Percentiles rank a stretch among this genome's conserved stretches.
phyloP scores from a whole-genome alignment of 225 moss, liverwort and hornwort species.

The Thuidium tamariscinum region DNA sequence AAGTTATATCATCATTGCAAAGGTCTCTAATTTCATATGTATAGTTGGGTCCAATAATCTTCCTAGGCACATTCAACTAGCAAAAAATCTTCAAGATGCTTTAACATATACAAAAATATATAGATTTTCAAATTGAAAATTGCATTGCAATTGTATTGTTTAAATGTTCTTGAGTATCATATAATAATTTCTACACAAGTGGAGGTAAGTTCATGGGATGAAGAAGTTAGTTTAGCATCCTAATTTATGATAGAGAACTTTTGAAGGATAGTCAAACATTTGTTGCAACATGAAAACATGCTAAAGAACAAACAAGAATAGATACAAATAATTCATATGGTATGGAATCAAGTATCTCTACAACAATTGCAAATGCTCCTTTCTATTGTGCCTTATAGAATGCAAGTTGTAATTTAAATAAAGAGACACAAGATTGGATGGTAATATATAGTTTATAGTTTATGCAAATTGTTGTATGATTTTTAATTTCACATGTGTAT shows the following conservation, averaged over 20 bases:
- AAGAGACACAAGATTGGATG: not conserved
- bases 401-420: not conserved
- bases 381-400: not conserved
- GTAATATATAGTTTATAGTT: not conserved
- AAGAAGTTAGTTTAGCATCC: not conserved
- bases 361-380: not conserved
- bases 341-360: not conserved
- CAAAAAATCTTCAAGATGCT: not conserved
- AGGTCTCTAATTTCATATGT: not conserved
- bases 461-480: not conserved
- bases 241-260: not conserved
- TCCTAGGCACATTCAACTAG: rapidly evolving
- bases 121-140: not conserved
- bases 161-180: not conserved
- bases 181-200: not conserved
- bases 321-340: not conserved
- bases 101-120: not conserved
- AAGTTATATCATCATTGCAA: not conserved
- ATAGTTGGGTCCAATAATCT: rapidly evolving
- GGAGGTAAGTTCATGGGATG: not conserved
- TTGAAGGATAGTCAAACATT: not conserved
- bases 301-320: not conserved
- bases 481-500: not conserved
- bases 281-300: rapidly evolving
- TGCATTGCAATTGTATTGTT: not conserved